These are phyloP conservation scores for Lactarius sp. DNA, from an alignment of 768 basidiomycete species.

Conservation along the genomic window DNA sequence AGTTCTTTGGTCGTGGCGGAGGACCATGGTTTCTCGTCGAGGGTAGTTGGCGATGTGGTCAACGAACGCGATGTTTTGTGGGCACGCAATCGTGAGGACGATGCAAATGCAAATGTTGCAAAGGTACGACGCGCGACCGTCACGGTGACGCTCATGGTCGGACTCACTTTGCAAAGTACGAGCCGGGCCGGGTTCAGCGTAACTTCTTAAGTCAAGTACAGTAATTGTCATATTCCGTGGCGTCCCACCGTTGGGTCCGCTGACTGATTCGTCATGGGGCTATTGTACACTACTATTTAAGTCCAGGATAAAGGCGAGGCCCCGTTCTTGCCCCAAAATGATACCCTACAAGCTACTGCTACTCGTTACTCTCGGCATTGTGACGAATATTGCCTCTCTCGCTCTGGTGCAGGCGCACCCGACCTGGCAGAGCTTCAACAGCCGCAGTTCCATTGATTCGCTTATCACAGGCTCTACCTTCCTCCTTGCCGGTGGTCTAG, in stretches of 20 bases:
- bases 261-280: neutral
- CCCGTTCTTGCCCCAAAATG: neutral
- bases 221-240: too few species aligned
- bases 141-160: neutral
- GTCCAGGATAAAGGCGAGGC: too few species aligned
- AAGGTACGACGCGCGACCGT: neutral
- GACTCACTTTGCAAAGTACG: too few species aligned
- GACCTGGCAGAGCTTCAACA: constrained; percentile 3
- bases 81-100: neutral
- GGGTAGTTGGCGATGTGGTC: neutral
- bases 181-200: too few species aligned
- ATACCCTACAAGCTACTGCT: neutral
- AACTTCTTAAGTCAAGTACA: too few species aligned
- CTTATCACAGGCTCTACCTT: neutral
- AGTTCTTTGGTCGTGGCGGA: neutral
- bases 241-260: neutral
- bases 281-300: neutral
- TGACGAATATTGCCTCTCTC: neutral
- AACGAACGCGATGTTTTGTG: neutral
- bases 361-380: neutral
- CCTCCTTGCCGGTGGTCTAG: constrained; percentile 3
- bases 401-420: neutral
- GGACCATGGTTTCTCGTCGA: neutral
- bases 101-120: neutral
- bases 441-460: neutral